Evolutionary conservation across 768 basidiomycete genomes (phyloP), one percentile per base, ranked within the genome.

Genomic region (Lactarius deliciosus): DNA sequence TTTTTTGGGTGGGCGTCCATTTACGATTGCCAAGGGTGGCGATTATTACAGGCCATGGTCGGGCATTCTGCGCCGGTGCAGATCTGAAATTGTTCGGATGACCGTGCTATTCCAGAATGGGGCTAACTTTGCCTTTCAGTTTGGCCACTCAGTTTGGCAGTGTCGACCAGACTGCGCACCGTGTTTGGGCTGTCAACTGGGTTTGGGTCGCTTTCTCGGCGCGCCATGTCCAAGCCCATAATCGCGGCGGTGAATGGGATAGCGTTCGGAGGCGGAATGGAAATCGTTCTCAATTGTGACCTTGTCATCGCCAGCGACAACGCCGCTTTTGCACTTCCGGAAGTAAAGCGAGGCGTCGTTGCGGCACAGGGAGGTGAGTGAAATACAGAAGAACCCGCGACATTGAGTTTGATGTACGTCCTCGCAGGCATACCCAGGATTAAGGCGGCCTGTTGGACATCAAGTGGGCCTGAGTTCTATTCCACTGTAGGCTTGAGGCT

Each of bases 241-340:
- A 88, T 93, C 57, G 92, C 91, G 15, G 91, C 92, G 3, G 91
- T 92, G 1, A 84, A 86, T 65, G 91, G 91, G n/a, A 82, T 86
- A 18, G 77, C 80, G 20, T 76, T 76, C 62, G 79, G 78, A 58
- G 75, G 77, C 10, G 75, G 75, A 8, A 68, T 72, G 36, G 77
- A 78, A 67, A 73, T 78, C 60, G 40, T 91, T 1, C 70, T 92
- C 5, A 94, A 93, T 69, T 92, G 90, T 68, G 92, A 93, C 72
- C 72, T 92, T 32, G 89, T 92, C 61, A 75, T 93, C 22, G 87
- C 91, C 1, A 82, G 80, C 66, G 80, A 85, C 59, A 83, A 85
- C 18, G 86, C 90, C 3, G 83, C 81, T 63, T 91, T 94, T 68
- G 89, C 85, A 5, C 79, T 92, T 30, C 89, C 90, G 0, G 91